Evolutionary conservation across 2,329 filamentous ascomycete genomes (phyloP).

Genomic region (Sarocladium oryzae): DNA sequence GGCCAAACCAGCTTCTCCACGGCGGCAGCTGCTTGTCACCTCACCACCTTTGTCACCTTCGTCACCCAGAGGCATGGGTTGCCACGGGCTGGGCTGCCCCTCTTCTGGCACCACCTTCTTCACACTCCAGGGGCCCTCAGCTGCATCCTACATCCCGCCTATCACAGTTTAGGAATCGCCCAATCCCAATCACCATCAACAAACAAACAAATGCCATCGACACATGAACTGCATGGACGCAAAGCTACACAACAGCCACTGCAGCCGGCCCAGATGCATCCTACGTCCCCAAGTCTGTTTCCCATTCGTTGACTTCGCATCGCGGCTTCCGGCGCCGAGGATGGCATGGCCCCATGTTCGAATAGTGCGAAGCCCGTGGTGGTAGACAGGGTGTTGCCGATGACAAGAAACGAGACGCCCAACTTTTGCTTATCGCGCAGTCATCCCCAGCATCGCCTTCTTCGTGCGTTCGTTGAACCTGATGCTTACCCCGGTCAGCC

Average conservation of each 20-base stretch:
- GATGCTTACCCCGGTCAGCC: not conserved
- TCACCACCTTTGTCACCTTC: too few relatives aligned
- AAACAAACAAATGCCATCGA: constrained; percentile 6
- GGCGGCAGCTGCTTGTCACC: too few relatives aligned
- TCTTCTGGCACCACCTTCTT: not conserved
- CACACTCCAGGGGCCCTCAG: not conserved
- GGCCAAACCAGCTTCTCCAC: too few relatives aligned
- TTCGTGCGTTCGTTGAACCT: not conserved
- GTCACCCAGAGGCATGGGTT: too few relatives aligned
- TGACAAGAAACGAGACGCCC: too few relatives aligned
- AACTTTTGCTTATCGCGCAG: not conserved
- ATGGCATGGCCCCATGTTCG: not conserved
- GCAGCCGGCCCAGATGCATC: not conserved
- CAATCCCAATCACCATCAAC: constrained; percentile 2
- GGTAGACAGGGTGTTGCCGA: too few relatives aligned
- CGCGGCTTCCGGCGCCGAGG: not conserved
- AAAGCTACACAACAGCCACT: not conserved
- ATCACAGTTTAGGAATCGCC: not conserved
- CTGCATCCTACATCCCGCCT: not conserved
- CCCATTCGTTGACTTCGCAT: not conserved
- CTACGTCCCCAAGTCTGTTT: not conserved
- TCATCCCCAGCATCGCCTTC: not conserved
- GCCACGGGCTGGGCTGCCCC: not conserved
- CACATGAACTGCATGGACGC: not conserved
- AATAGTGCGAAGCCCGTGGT: not conserved